Evolutionary conservation across 2,329 filamentous ascomycete genomes (phyloP), one percentile per base, ranked within the genome.

Genomic region (Aspergillus ochraceoroseus): DNA sequence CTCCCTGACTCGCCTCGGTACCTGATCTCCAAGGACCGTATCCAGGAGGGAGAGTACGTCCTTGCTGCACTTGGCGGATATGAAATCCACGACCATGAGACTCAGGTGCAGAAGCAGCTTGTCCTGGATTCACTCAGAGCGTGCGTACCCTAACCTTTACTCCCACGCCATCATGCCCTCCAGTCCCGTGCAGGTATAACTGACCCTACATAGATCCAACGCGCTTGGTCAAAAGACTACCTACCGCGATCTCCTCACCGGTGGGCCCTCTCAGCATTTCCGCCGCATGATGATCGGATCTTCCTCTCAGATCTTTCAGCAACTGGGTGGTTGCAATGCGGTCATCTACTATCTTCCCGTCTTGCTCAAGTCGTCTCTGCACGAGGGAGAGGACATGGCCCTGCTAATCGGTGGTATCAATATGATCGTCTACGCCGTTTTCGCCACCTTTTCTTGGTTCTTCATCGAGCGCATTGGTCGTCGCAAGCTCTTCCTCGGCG

Each of bases 61-160:
- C 68, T 77, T 20, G 71, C 73, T 8, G 72, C 71, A 4, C 67
- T 77, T 4, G 64, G 63, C 32, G 71, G 70, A 7, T 57, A 59
- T 15, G 52, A 75, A 32, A 47, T 74, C 4, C 71, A 80, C 32
- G 71, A 76, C 47, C 64, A 70, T 6, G 74, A 82, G 54, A 80
- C 79, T 2, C 68, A 73, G 31, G 55, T 73, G 7, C 77, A 85
- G 61, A 73, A 75, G 52, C 75, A 81, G 38, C 78, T 83, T 1
- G 80, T 85, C n/a, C 64, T 79, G n/a, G 83, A 88, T 53, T 80
- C 76, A 1, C 79, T 85, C 46, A 70, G 72, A 27, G 76, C 76
- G 29, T 74, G 71, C 15, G 74, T 65, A n/a, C 17, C n/a, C 11
- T 4, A 20, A 55, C n/a, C n/a, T 12, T 4, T 9, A 8, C 7